Evolutionary conservation across 2,329 filamentous ascomycete species (phyloP).

Genomic region (Dendryphion nanum): DNA sequence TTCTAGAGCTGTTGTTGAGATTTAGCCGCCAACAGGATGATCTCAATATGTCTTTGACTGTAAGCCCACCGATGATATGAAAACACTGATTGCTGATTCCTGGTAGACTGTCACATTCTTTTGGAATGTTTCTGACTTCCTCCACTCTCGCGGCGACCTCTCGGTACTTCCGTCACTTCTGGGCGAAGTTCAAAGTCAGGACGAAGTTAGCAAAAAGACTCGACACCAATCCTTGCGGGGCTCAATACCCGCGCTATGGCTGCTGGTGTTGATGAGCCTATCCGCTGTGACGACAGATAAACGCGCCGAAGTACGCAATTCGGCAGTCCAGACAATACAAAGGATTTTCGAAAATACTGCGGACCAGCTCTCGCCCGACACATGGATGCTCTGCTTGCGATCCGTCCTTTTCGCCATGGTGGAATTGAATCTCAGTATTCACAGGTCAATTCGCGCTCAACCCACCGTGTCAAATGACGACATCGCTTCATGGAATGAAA

Average conservation of each 20-base stretch:
- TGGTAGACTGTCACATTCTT: conserved; percentile 84
- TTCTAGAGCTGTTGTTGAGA: conserved; percentile 84
- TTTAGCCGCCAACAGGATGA: conserved; percentile 91
- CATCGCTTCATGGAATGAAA: conserved; percentile 38
- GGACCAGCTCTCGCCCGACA: conserved; percentile 71
- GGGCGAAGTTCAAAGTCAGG: conserved; percentile 33
- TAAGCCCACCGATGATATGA: conserved; percentile 51
- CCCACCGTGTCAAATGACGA: conserved; percentile 16
- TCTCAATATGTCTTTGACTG: conserved; percentile 90
- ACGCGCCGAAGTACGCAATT: conserved; percentile 74
- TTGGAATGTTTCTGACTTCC: conserved; percentile 90
- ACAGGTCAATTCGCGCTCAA: conserved; percentile 18
- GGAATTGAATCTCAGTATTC: conserved; percentile 54
- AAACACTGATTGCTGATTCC: neutral
- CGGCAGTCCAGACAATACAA: conserved; percentile 85
- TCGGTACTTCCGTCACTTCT: conserved; percentile 30
- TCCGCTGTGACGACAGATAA: conserved; percentile 70
- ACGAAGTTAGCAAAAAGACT: conserved; percentile 58
- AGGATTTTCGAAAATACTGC: conserved; percentile 92
- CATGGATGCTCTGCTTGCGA: conserved; percentile 81
- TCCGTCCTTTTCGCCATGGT: conserved; percentile 78
- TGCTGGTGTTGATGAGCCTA: conserved; percentile 70
- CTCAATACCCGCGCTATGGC: conserved; percentile 73
- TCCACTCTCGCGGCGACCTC: conserved; percentile 54
- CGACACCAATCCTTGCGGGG: conserved; percentile 58